phyloP scores from a whole-genome alignment of 768 basidiomycete genomes.

The Suillus clintonianus region DNA sequence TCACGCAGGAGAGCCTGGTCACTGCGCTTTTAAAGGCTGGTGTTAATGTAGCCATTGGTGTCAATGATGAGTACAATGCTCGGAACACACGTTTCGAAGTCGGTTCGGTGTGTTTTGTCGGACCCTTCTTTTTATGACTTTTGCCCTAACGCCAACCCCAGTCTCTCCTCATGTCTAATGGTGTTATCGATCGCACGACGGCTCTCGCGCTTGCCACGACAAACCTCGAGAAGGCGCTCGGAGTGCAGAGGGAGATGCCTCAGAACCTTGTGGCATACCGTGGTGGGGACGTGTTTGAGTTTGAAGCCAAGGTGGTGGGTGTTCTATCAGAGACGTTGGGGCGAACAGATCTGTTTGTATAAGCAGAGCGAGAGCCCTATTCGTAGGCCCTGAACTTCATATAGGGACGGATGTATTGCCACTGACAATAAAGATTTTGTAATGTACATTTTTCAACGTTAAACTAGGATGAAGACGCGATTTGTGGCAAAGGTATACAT shows the following conservation, averaged over 20 bases:
- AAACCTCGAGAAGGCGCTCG: conserved; percentile 46
- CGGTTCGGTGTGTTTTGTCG: conserved; percentile 33
- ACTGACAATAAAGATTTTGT: neutral
- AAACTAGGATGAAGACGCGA: too few species aligned
- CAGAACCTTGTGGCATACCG: conserved; percentile 41
- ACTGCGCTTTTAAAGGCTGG: conserved; percentile 55
- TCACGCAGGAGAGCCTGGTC: conserved; percentile 56
- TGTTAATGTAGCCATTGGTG: conserved; percentile 64
- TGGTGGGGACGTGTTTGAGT: conserved; percentile 38
- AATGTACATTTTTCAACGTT: too few species aligned
- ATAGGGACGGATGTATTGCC: neutral
- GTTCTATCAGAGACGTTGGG: conserved; percentile 32
- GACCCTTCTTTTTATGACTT: neutral
- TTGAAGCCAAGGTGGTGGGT: conserved; percentile 41
- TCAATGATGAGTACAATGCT: conserved; percentile 33
- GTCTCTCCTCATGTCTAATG: conserved; percentile 43
- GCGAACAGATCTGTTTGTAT: conserved; percentile 21
- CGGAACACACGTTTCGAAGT: conserved; percentile 39
- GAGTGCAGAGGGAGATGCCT: conserved; percentile 29
- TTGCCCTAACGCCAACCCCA: conserved; percentile 12
- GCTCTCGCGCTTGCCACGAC: conserved; percentile 39
- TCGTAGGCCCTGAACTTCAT: neutral
- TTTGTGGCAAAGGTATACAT: too few species aligned
- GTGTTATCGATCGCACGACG: conserved; percentile 34
- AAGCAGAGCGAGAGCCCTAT: neutral